Evolutionary conservation across 768 basidiomycete species (phyloP).

Genomic region (Pulveroboletus ravenelii): DNA sequence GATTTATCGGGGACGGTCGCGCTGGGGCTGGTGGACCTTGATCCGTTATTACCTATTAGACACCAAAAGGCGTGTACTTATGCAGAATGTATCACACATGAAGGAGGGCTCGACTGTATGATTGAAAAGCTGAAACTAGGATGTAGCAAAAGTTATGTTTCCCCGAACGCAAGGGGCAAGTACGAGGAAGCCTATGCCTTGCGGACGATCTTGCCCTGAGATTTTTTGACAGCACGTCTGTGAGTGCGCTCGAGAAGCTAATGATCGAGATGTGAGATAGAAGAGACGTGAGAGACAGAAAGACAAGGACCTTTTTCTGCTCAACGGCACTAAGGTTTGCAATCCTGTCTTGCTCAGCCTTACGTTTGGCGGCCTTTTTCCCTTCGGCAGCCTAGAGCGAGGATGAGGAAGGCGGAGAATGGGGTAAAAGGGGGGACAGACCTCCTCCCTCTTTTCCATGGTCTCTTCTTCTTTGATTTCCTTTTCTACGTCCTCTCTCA

Average conservation of each 20-base stretch:
- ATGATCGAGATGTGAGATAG: background rate
- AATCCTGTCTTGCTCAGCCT: slow-evolving; percentile 67
- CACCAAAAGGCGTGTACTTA: background rate
- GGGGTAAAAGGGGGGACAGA: slow-evolving; percentile 20
- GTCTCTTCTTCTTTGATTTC: slow-evolving; percentile 61
- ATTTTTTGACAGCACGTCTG: slow-evolving; percentile 64
- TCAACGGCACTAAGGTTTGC: slow-evolving; percentile 71
- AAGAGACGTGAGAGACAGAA: background rate
- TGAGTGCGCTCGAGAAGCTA: slow-evolving; percentile 73
- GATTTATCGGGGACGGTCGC: background rate
- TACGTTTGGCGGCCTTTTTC: slow-evolving; percentile 67
- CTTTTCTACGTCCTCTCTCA: slow-evolving; percentile 67
- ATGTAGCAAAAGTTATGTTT: slow-evolving; percentile 1
- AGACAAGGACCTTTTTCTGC: slow-evolving; percentile 68
- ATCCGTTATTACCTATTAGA: slow-evolving; percentile 9
- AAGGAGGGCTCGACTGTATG: slow-evolving; percentile 2
- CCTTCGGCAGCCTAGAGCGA: slow-evolving; percentile 50
- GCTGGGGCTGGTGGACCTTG: slow-evolving; percentile 10
- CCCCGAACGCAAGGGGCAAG: background rate
- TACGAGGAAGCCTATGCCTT: slow-evolving; percentile 14
- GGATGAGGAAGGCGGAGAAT: background rate
- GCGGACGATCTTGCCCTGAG: slow-evolving; percentile 56
- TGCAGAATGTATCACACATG: slow-evolving; percentile 13
- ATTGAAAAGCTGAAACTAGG: slow-evolving; percentile 6
- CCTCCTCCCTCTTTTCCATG: slow-evolving; percentile 70